Evolutionary conservation across 1,139 yeast species (phyloP), one percentile per base, ranked within the genome.

Genomic region (Scheffersomyces titani): DNA sequence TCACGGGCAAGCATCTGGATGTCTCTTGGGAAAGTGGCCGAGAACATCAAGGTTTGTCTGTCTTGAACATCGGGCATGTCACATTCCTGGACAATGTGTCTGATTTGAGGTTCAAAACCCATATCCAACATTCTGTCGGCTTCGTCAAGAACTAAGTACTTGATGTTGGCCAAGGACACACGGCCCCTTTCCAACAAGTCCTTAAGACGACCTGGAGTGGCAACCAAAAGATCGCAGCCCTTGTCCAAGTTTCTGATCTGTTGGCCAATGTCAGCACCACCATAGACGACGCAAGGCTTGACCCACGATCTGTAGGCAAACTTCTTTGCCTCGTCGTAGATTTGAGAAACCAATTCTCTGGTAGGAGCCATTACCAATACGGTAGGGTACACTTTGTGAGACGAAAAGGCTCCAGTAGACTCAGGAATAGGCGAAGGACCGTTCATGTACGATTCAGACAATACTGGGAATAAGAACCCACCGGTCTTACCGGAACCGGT

Each of bases 401-500:
- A 81, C 18, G 87, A 79, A 72, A 87, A 86, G 61, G 86, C 86
- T 59, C 87, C 86, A 57, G 76, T 70, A 24, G 77, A 62, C 65
- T 81, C 86, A 54, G 89, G 87, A 51, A 75, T 68, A 55, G 87
- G 82, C 58, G 92, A 84, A 59, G 99, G 99, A 52, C 99, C 99
- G 68, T 83, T 86, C 75, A 85, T 80, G 79, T 88, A 94, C 61
- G 96, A 90, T 79, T 93, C 94, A 52, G 97, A 90, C 67, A 94
- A 84, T 59, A 96, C 97, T 64, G 99, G 99, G 90, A 94, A 94
- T 72, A 94, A 83, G 85, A 94, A 94, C 65, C 99, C 99, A 84
- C 99, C 98, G 73, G 99, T 94, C 83, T 94, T 94, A 86, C 99
- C 99, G 57, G 98, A 93, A 90, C 96, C 98, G 68, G 99, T 94